Evolutionary conservation across 371 early-diverging fungal genomes (phyloP).

Genomic region (Actinomortierella ambigua): DNA sequence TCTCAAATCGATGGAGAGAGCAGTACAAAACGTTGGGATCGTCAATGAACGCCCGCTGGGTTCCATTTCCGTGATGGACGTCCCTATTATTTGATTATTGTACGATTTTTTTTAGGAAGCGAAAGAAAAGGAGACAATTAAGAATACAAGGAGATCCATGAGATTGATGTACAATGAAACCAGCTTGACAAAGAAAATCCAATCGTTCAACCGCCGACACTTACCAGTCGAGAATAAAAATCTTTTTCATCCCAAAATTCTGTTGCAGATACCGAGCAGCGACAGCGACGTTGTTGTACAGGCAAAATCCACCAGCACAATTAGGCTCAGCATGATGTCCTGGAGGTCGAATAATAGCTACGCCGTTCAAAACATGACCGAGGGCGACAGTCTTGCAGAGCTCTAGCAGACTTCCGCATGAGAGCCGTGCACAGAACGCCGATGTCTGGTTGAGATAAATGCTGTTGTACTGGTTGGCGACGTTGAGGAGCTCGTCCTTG

Average conservation of each 20-base stretch:
- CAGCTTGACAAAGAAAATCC: background rate
- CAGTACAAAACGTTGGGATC: constrained; percentile 83
- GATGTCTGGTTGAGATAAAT: constrained; percentile 75
- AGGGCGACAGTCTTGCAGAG: constrained; percentile 69
- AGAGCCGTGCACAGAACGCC: constrained; percentile 62
- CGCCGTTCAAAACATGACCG: constrained; percentile 71
- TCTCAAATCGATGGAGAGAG: constrained; percentile 86
- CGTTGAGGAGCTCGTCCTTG: constrained; percentile 29
- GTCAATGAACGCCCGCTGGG: constrained; percentile 77
- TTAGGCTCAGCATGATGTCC: constrained; percentile 90
- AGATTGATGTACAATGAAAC: too few relatives aligned
- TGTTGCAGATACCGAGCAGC: constrained; percentile 69
- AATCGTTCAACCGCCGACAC: too few relatives aligned
- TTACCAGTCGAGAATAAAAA: constrained; percentile 90
- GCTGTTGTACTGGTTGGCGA: constrained; percentile 61
- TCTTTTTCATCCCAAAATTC: constrained; percentile 51
- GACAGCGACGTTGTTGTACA: constrained; percentile 89
- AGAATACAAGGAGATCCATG: too few relatives aligned
- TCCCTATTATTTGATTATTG: constrained; percentile 60
- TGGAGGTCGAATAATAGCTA: constrained; percentile 88
- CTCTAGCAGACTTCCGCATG: constrained; percentile 80
- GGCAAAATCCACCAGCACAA: constrained; percentile 84
- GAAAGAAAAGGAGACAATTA: too few relatives aligned
- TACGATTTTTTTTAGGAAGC: too few relatives aligned
- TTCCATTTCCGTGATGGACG: constrained; percentile 96